A percentile compares a stretch with the other conserved stretches of the same genome.
phyloP scores from a whole-genome alignment of 345 rosid genomes.

The Gossypioides kirkii region DNA sequence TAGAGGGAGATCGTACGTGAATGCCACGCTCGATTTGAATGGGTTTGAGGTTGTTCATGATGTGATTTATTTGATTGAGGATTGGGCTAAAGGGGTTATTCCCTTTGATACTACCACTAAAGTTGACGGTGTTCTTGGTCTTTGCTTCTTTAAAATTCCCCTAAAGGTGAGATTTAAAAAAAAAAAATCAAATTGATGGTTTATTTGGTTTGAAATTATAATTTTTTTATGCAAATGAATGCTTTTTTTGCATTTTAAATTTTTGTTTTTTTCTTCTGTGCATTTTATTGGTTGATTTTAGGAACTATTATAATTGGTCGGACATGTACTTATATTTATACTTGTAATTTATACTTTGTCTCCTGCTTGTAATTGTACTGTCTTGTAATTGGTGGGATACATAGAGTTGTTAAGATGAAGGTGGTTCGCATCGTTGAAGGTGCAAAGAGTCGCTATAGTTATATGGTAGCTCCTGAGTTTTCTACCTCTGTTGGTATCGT shows the following conservation, averaged over 20 bases:
- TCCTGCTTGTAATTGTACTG: no score
- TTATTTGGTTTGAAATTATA: background rate
- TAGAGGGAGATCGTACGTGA: slow-evolving; percentile 56
- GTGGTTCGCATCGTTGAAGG: no score
- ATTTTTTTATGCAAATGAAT: background rate
- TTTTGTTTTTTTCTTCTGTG: background rate
- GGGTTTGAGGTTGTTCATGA: slow-evolving; percentile 68
- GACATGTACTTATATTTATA: no score
- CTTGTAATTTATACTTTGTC: no score
- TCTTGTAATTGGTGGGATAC: no score
- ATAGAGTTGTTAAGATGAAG: no score
- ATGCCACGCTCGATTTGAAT: slow-evolving; percentile 67
- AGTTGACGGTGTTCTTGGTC: slow-evolving; percentile 55
- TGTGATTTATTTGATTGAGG: slow-evolving; percentile 65
- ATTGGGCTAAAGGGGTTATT: slow-evolving; percentile 60
- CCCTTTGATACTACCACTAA: slow-evolving; percentile 56
- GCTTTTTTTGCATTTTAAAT: background rate
- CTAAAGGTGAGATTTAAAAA: slow-evolving; percentile 36
- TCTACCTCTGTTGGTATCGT: no score
- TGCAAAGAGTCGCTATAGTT: no score
- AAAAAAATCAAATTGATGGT: background rate
- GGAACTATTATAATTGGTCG: no score
- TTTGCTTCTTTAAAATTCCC: slow-evolving; percentile 53
- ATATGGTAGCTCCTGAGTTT: no score
- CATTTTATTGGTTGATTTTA: background rate